Evolutionary conservation across 1,284 basidiomycete genomes (phyloP).

Genomic region (Mycosarcoma maydis): DNA sequence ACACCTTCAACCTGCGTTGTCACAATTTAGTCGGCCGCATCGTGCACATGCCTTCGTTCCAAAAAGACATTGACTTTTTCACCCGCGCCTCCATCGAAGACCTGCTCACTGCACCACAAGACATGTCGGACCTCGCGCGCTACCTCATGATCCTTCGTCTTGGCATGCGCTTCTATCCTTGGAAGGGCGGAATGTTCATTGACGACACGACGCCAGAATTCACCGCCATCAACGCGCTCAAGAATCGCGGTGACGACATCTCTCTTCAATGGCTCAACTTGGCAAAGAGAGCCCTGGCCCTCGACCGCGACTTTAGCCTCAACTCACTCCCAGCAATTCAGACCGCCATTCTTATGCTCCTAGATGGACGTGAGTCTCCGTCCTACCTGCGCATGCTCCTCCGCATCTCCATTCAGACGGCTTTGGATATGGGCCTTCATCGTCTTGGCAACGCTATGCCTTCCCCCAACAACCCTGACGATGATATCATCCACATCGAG

Average conservation of each 20-base stretch:
- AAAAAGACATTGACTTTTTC: slow-evolving; percentile 43
- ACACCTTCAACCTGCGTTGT: slow-evolving; percentile 31
- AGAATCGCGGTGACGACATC: slow-evolving; percentile 43
- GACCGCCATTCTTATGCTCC: slow-evolving; percentile 48
- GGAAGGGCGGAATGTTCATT: slow-evolving; percentile 26
- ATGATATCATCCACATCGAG: slow-evolving; percentile 47
- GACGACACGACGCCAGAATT: slow-evolving; percentile 37
- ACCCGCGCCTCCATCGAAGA: slow-evolving; percentile 31
- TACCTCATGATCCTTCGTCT: slow-evolving; percentile 53
- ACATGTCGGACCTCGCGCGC: slow-evolving; percentile 44
- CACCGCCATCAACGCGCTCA: slow-evolving; percentile 42
- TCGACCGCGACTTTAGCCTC: slow-evolving; percentile 39
- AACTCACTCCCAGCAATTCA: slow-evolving; percentile 49
- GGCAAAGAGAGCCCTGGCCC: slow-evolving; percentile 37
- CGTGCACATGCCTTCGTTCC: slow-evolving; percentile 43
- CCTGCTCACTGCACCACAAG: slow-evolving; percentile 26
- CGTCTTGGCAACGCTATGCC: slow-evolving; percentile 48
- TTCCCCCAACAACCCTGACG: slow-evolving; percentile 9
- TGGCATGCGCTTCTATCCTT: slow-evolving; percentile 57
- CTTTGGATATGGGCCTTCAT: slow-evolving; percentile 55
- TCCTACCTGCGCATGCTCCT: slow-evolving; percentile 42
- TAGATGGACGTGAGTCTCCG: slow-evolving; percentile 47
- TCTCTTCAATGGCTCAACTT: slow-evolving; percentile 44
- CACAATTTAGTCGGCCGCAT: slow-evolving; percentile 50
- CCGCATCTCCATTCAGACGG: slow-evolving; percentile 52